Evolutionary conservation across 2,329 filamentous ascomycete species (phyloP).

Genomic region (Ambrosiella xylebori): DNA sequence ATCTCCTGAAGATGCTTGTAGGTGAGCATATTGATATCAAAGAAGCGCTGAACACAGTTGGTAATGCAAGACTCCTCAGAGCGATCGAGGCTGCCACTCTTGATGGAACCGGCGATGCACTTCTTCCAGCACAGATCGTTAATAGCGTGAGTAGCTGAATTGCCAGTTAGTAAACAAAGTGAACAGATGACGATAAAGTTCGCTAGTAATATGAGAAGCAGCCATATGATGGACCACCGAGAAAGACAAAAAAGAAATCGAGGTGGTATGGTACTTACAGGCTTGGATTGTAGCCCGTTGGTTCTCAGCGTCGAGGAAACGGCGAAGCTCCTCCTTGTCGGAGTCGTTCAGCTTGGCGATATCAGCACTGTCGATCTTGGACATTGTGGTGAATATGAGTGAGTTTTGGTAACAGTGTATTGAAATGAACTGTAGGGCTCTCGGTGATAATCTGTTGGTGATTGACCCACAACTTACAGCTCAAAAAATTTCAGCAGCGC

Average conservation of each 20-base stretch:
- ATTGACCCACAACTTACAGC: not conserved
- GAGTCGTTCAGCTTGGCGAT: constrained; percentile 58
- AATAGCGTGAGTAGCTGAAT: constrained; percentile 34
- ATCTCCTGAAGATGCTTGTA: constrained; percentile 62
- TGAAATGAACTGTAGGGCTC: not conserved
- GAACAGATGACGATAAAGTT: not conserved
- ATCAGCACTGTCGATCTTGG: constrained; percentile 36
- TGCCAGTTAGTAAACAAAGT: not conserved
- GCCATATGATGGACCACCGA: not conserved
- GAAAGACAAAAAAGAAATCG: not conserved
- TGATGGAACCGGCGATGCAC: constrained; percentile 63
- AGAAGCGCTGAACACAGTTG: constrained; percentile 87
- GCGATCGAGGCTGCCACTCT: constrained; percentile 53
- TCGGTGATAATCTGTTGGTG: not conserved
- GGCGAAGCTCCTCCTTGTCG: constrained; percentile 75
- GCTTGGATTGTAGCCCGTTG: constrained; percentile 57
- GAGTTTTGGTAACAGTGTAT: not conserved
- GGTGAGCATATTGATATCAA: constrained; percentile 77
- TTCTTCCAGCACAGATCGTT: constrained; percentile 85
- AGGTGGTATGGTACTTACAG: constrained; percentile 29
- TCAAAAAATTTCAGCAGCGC: constrained; percentile 1
- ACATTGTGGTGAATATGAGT: not conserved
- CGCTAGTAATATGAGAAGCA: not conserved
- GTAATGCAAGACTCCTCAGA: constrained; percentile 67
- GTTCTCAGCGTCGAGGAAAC: constrained; percentile 68